Base-by-base conservation (phyloP, 768 basidiomycete genomes). In the Collybiopsis confluens region DNA sequence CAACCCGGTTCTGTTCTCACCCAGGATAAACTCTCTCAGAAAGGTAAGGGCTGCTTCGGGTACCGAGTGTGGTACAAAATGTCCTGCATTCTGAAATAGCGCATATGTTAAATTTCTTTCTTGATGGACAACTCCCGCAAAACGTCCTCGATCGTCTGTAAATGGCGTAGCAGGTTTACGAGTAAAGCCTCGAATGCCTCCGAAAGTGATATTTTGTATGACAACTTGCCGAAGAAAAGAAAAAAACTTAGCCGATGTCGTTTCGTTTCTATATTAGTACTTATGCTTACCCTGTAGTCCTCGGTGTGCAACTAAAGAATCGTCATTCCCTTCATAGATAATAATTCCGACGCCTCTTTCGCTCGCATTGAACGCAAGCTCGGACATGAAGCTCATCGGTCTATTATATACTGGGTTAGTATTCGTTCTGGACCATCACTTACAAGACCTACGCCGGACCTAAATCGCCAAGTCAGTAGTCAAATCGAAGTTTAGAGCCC, bases 151-250 rank as follows among this genome's bases (percentile, higher is more conserved):
- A 50, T 87, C 83, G 45, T 83, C 80, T 50, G 67, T 69, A 85
- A 86, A 90, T 0, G 82, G 77, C 0, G 88, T 89, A 2, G 82
- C 76, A 0, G 88, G 88, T 54, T 77, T 74, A 42, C 79, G 73
- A 2, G 83, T 82, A 64, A 90, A 90, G 2, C 88, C 88, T 66
- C 81, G 85, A 41, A 83, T 82, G 5, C 86, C 88, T 23, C 86
- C 87, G 58, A 89, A 90, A 0, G 88, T 88, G 23, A 86, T 88
- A 60, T 90, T 90, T 13, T 33, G 74, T 20, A 75, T 76, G 21
- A 68, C 64, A 7, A 65, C 70, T 70, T 20, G 8, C 10, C 13
- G 3, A 6, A 47, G 30, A 33, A 33, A 33, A 13, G 30, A 33
- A 33, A n/a, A 45, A 9, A n/a, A n/a, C n/a, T n/a, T n/a, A n/a